Percentiles rank a stretch among this genome's conserved stretches.
These are phyloP conservation scores for Xenoacremonium recifei DNA, from an alignment of 2,329 filamentous ascomycete genomes.

Conservation along the genomic window DNA sequence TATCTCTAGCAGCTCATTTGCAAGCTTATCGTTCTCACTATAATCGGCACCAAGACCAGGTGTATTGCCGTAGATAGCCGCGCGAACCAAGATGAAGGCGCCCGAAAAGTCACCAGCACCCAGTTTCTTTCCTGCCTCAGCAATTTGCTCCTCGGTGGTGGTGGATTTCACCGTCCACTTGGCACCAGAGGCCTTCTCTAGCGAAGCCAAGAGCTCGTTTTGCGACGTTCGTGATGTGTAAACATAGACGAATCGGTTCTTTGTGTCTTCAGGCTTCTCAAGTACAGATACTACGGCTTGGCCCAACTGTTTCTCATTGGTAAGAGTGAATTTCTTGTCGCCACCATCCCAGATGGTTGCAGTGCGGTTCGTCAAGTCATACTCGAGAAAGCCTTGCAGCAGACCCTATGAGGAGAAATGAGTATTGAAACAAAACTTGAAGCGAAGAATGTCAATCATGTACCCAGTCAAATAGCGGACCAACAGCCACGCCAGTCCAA, in stretches of 20 bases:
- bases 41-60: conserved; percentile 12
- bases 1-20: conserved; percentile 8
- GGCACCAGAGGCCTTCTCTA: conserved; percentile 12
- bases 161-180: conserved; percentile 10
- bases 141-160: conserved; percentile 12
- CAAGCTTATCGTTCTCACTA: conserved; percentile 8
- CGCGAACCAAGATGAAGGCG: conserved; percentile 12
- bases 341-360: conserved; percentile 13
- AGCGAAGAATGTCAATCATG: neutral
- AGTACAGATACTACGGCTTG: conserved; percentile 48
- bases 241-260: conserved; percentile 53
- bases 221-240: conserved; percentile 49
- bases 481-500: conserved; percentile 30
- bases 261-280: conserved; percentile 42
- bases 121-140: conserved; percentile 5
- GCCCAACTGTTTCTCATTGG: conserved; percentile 32
- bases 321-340: conserved; percentile 12
- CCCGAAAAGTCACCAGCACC: conserved; percentile 9
- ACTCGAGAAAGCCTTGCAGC: conserved; percentile 12
- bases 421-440: too few relatives aligned
- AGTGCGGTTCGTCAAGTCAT: conserved; percentile 7
- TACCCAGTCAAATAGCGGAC: conserved; percentile 26
- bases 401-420: conserved; percentile 6
- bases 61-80: conserved; percentile 8
- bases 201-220: conserved; percentile 26